Base-by-base conservation (phyloP, 257 asterid genomes). In the Knoxia roxburghii region DNA sequence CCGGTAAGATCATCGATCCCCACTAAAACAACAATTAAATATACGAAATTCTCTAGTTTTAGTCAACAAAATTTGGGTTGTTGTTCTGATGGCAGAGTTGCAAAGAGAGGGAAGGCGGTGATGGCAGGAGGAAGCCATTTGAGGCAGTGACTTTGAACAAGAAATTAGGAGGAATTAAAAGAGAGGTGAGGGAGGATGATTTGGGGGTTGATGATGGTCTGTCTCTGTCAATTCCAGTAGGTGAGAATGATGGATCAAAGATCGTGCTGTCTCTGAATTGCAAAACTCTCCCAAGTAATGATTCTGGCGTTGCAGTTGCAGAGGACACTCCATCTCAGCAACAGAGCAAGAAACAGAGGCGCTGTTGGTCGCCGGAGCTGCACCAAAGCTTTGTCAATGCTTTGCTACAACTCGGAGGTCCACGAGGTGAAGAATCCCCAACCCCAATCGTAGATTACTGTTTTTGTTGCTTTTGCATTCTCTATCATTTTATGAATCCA, bases 281-380 rank as follows among this genome's bases (percentile, higher is more conserved):
- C 23, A 1, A 15, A 37, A 64, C 5, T 21, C 18, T 69, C 2
- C 14, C 35, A 3, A 57, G 46, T 18, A n/a, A 48, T 17, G 15
- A 10, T 30, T 2, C 26, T 6, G 65, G 20, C 18, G n/a, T n/a
- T n/a, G n/a, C n/a, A n/a, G 7, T 13, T 17, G 18, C 58, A 33
- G 29, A 49, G 17, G 61, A 33, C 18, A 26, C 21, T 24, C 3
- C 76, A 59, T 43, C 64, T 4, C 33, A 7, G 60, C 60, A 37
- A 29, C 72, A 48, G 45, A 55, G 18, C 49, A 86, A 75, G 88
- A 89, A 89, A 65, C 85, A 77, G 69, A 78, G 95, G 79, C 89
- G 91, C 0, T 85, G 89, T 61, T 89, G 95, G 96, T 85, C 91
- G 0, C 83, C 85, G 0, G 90, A 85, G 29, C 56, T 89, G 82